phyloP scores from a whole-genome alignment of 495 filamentous ascomycete species.

The Xylaria bambusicola region DNA sequence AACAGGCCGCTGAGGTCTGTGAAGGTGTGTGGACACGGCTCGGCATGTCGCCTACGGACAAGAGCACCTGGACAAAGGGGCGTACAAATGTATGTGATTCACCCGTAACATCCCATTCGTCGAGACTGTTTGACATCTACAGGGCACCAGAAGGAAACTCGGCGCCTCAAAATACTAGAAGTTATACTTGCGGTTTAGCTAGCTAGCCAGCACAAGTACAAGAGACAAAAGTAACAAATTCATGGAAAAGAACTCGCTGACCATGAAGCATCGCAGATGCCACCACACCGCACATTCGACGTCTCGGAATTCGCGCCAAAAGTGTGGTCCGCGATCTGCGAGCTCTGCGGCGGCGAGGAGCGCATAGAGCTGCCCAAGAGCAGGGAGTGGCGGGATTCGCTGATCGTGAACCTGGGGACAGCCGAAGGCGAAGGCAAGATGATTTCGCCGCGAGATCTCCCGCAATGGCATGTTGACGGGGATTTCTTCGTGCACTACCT shows the following conservation, averaged over 20 bases:
- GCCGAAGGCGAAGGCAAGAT: constrained; percentile 53
- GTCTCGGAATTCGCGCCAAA: constrained; percentile 63
- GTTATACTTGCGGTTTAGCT: too few species aligned
- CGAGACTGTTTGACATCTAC: too few species aligned
- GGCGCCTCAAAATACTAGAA: background rate
- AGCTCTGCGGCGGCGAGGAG: constrained; percentile 68
- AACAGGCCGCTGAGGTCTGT: constrained; percentile 60
- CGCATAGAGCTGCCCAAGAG: constrained; percentile 53
- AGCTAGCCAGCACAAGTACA: too few species aligned
- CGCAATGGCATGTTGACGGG: constrained; percentile 73
- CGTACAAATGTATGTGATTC: constrained; percentile 41
- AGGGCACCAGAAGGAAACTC: background rate
- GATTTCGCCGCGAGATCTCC: constrained; percentile 52
- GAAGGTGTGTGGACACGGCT: constrained; percentile 66
- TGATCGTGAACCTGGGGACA: constrained; percentile 74
- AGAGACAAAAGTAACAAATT: too few species aligned
- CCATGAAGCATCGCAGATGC: constrained; percentile 56
- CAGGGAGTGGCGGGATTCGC: constrained; percentile 63
- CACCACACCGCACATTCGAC: constrained; percentile 54
- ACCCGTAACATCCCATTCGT: too few species aligned
- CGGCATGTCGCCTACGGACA: constrained; percentile 66
- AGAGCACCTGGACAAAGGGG: constrained; percentile 64
- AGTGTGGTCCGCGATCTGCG: constrained; percentile 69
- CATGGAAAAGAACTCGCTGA: background rate
- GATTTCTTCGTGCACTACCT: constrained; percentile 78